Conservation (phyloP, 1,284 basidiomycete species). For the Marasmius oreades region DNA sequence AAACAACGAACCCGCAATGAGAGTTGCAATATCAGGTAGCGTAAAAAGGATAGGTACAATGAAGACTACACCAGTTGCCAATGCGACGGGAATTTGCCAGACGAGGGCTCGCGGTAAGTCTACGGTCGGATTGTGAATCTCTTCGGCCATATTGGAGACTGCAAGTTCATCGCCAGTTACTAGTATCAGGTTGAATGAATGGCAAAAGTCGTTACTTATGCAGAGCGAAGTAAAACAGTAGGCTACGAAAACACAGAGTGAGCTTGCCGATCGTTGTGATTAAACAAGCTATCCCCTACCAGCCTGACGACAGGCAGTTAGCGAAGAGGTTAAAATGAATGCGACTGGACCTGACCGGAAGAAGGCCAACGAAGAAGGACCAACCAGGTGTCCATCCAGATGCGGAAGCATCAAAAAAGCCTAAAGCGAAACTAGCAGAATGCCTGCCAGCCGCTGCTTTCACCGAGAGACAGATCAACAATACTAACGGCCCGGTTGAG, state of each 20-base stretch:
- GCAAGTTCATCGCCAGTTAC: background rate
- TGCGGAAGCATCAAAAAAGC: conserved; percentile 43
- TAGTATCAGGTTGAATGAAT: background rate
- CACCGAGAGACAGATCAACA: conserved; percentile 42
- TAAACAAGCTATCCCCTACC: conserved; percentile 25
- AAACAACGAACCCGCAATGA: conserved; percentile 42
- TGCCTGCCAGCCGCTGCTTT: conserved; percentile 47
- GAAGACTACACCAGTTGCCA: conserved; percentile 55
- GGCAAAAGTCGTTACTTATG: conserved; percentile 35
- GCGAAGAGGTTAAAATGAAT: background rate
- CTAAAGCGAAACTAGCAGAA: conserved; percentile 43
- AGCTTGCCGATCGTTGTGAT: background rate
- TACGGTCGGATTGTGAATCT: conserved; percentile 53
- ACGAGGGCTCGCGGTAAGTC: conserved; percentile 60
- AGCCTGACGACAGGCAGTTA: conserved; percentile 23
- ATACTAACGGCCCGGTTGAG: conserved; percentile 25
- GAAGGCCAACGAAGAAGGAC: conserved; percentile 54
- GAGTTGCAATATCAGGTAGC: conserved; percentile 50
- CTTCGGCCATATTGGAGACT: conserved; percentile 65
- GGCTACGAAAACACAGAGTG: conserved; percentile 25
- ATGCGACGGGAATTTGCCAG: conserved; percentile 61
- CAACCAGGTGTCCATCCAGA: conserved; percentile 57
- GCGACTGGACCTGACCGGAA: conserved; percentile 40
- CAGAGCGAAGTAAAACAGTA: conserved; percentile 51
- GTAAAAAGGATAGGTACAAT: conserved; percentile 70